phyloP scores from a whole-genome alignment of 2,329 filamentous ascomycete species.

The Rhynchosporium graminicola region DNA sequence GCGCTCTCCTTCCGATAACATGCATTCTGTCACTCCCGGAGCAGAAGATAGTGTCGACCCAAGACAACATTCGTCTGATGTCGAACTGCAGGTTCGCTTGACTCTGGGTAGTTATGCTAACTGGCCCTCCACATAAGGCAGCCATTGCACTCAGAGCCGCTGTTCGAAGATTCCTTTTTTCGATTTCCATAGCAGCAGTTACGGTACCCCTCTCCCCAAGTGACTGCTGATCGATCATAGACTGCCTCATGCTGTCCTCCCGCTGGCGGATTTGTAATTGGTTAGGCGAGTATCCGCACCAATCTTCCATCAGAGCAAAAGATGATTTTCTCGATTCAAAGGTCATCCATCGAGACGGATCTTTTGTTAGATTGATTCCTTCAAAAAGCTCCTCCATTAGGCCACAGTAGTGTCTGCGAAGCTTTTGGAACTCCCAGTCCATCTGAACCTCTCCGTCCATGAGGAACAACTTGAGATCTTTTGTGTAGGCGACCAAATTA shows the following conservation, averaged over 20 bases:
- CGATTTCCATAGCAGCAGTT: conserved; percentile 92
- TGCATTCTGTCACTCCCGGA: conserved; percentile 91
- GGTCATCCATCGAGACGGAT: conserved; percentile 92
- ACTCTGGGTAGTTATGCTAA: conserved; percentile 86
- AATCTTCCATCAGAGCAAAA: conserved; percentile 97
- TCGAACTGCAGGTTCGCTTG: conserved; percentile 89
- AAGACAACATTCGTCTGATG: conserved; percentile 85
- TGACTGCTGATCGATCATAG: conserved; percentile 75
- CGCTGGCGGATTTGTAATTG: conserved; percentile 77
- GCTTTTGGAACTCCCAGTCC: conserved; percentile 90
- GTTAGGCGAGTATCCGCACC: conserved; percentile 96
- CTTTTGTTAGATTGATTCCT: conserved; percentile 80
- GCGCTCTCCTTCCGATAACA: conserved; percentile 80
- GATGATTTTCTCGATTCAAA: conserved; percentile 95
- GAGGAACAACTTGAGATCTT: conserved; percentile 89
- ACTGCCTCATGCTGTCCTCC: conserved; percentile 85
- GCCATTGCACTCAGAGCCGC: conserved; percentile 96
- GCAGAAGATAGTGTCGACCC: conserved; percentile 94
- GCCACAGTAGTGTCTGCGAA: conserved; percentile 91
- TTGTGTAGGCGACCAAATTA: conserved; percentile 86
- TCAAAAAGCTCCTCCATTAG: conserved; percentile 92
- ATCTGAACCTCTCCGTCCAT: conserved; percentile 94
- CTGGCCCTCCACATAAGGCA: conserved; percentile 80
- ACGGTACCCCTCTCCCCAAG: conserved; percentile 73
- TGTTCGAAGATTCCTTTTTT: conserved; percentile 88